Evolutionary conservation across 2,329 filamentous ascomycete species (phyloP).

Genomic region (Talaromyces sp.): DNA sequence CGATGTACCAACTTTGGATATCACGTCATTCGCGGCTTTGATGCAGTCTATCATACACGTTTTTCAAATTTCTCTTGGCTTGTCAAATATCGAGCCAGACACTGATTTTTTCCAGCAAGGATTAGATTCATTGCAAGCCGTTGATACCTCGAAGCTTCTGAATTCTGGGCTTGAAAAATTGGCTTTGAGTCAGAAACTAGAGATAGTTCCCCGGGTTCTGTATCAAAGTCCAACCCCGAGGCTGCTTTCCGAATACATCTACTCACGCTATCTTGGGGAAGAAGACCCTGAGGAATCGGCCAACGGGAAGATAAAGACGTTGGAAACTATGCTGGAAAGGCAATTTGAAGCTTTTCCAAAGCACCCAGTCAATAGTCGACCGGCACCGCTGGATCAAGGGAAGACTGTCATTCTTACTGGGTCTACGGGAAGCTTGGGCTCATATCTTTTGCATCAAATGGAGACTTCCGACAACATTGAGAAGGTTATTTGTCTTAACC

Average conservation of each 20-base stretch:
- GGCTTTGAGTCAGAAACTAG: background rate
- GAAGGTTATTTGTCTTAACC: background rate
- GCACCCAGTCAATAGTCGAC: background rate
- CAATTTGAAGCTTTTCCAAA: background rate
- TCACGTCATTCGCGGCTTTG: background rate
- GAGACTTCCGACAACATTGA: background rate
- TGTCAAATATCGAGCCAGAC: background rate
- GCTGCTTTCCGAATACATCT: background rate
- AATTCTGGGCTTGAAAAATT: background rate
- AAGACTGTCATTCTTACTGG: background rate
- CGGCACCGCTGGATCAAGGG: background rate
- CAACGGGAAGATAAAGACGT: background rate
- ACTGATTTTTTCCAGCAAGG: background rate
- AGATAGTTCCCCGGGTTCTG: background rate
- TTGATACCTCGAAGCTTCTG: background rate
- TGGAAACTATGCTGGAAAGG: background rate
- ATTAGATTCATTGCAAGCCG: background rate
- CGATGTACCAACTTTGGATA: background rate
- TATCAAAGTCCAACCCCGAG: background rate
- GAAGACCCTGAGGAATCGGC: background rate
- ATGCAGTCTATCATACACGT: background rate
- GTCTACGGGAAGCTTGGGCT: background rate
- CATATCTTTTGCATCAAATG: background rate
- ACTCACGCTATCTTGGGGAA: background rate
- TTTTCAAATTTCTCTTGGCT: background rate